These are phyloP conservation scores for Noccaea bulbosa DNA, from an alignment of 345 rosid genomes.

Conservation along the genomic window DNA sequence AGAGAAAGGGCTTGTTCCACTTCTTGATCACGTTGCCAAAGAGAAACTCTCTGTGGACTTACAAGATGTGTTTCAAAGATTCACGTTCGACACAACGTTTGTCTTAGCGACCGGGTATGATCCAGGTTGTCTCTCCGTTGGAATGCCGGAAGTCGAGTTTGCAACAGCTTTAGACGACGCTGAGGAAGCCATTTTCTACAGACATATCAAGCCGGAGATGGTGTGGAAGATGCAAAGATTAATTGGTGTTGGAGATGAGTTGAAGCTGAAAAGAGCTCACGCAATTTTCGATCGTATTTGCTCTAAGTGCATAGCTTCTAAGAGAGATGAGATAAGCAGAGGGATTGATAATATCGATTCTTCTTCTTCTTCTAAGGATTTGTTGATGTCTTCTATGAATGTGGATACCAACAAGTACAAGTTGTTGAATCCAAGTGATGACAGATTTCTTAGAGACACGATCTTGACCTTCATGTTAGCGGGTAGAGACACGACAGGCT, in stretches of 20 bases:
- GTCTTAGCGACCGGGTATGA: constrained; percentile 52
- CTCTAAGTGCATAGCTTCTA: constrained; percentile 33
- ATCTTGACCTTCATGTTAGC: constrained; percentile 48
- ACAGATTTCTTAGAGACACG: constrained; percentile 50
- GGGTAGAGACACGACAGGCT: constrained; percentile 52
- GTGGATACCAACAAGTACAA: constrained; percentile 35
- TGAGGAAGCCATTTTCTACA: constrained; percentile 54
- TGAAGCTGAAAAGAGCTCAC: constrained; percentile 47
- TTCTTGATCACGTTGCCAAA: constrained; percentile 49
- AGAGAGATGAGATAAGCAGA: constrained; percentile 34
- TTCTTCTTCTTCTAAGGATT: constrained; percentile 33
- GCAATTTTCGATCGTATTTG: constrained; percentile 40
- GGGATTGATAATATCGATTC: neutral
- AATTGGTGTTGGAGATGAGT: constrained; percentile 52
- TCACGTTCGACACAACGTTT: constrained; percentile 52
- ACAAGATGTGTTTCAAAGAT: constrained; percentile 55
- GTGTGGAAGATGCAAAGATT: constrained; percentile 55
- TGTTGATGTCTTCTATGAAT: constrained; percentile 43
- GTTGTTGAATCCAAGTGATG: constrained; percentile 31
- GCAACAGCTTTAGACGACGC: constrained; percentile 49
- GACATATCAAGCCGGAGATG: constrained; percentile 50
- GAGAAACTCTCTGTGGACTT: constrained; percentile 46
- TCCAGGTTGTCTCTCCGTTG: constrained; percentile 46
- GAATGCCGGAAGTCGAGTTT: constrained; percentile 48
- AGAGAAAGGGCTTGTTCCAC: constrained; percentile 49